Conservation (phyloP, 2,329 filamentous ascomycete species). For the Plectosphaerella cucumerina region DNA sequence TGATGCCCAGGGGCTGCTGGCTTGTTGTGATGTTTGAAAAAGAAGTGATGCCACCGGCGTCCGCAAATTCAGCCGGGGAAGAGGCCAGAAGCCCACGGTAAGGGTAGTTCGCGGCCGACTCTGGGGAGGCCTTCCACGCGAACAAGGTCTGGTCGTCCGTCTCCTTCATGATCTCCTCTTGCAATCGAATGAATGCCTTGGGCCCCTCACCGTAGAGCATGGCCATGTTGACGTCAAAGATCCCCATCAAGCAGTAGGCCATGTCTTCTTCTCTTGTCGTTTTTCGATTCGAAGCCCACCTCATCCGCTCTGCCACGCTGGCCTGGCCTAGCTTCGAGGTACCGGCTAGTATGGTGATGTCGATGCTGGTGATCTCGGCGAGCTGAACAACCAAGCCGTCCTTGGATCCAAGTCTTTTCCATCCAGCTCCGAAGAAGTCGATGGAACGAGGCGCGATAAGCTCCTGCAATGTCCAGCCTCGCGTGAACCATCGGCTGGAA, state of each 20-base stretch:
- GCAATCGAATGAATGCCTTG: constrained; percentile 6
- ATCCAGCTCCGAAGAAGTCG: constrained; percentile 22
- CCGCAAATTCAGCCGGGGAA: background rate
- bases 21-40: background rate
- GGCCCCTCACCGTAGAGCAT: constrained; percentile 26
- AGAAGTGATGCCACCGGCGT: background rate
- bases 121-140: background rate
- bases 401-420: constrained; percentile 20
- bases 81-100: background rate
- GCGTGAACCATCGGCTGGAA: constrained; percentile 23
- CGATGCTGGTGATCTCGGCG: background rate
- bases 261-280: constrained; percentile 24
- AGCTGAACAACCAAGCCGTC: constrained; percentile 1
- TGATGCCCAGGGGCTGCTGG: background rate
- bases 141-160: constrained; percentile 6
- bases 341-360: background rate
- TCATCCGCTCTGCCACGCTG: constrained; percentile 7
- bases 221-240: constrained; percentile 28
- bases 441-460: constrained; percentile 45
- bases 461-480: constrained; percentile 62
- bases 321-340: constrained; percentile 3
- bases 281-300: constrained; percentile 22
- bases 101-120: background rate
- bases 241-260: constrained; percentile 26
- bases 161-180: constrained; percentile 8